Evolutionary conservation across 1,139 yeast genomes (phyloP).

Genomic region (Sugiyamaella novakii): DNA sequence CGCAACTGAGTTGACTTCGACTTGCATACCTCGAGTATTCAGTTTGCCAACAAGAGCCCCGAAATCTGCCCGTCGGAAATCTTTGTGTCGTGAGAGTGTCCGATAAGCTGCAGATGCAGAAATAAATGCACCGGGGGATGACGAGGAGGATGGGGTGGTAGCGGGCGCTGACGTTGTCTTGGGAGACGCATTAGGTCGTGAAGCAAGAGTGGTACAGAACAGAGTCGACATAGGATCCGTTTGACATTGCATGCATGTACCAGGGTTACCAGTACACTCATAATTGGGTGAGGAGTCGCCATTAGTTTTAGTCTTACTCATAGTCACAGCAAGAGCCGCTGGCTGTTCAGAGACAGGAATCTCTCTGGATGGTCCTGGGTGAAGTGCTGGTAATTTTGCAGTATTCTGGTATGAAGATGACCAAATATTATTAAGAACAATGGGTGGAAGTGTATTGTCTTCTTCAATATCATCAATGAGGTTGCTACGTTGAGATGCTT

Average conservation of each 20-base stretch:
- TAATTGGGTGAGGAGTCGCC: conserved; percentile 26
- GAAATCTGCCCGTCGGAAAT: conserved; percentile 71
- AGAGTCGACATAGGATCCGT: conserved; percentile 85
- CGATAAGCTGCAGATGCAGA: conserved; percentile 90
- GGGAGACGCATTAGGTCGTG: conserved; percentile 33
- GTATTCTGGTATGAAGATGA: conserved; percentile 17
- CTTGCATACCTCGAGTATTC: conserved; percentile 83
- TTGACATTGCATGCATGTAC: conserved; percentile 83
- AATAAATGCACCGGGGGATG: conserved; percentile 57
- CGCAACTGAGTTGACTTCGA: conserved; percentile 84
- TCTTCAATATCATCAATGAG: conserved; percentile 21
- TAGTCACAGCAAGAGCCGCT: background rate
- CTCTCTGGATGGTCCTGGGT: conserved; percentile 44
- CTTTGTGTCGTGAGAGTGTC: conserved; percentile 77
- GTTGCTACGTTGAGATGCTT: conserved; percentile 15
- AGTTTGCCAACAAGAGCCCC: conserved; percentile 72
- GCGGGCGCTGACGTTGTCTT: conserved; percentile 27
- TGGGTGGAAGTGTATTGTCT: conserved; percentile 33
- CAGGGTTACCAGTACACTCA: conserved; percentile 88
- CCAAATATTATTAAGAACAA: conserved; percentile 23
- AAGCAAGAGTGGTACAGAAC: conserved; percentile 84
- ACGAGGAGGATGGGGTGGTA: conserved; percentile 27
- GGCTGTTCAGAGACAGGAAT: conserved; percentile 11
- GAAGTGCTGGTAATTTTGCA: conserved; percentile 56
- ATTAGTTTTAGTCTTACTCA: background rate